Evolutionary conservation across 2,329 filamentous ascomycete genomes (phyloP), one percentile per base, ranked within the genome.

Genomic region (Phialophora macrospora): DNA sequence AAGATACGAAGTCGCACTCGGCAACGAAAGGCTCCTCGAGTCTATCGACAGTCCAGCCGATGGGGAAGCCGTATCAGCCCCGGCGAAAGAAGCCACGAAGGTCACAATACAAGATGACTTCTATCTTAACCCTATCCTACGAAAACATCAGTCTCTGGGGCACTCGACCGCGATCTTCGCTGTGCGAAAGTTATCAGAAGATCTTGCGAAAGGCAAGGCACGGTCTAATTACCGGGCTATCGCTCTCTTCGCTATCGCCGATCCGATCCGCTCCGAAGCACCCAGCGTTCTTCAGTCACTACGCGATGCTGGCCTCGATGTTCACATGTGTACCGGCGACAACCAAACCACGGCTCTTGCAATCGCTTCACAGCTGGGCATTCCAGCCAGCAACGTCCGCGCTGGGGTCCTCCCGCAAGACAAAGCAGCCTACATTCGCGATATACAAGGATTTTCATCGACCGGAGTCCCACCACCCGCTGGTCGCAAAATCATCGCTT

Each of bases 291-390:
- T 96, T 64, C 77, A 79, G 6, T 82, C 87, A 1, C 85, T 97
- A 0, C 84, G 86, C 51, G 77, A 83, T 4, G 85, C 85, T 17
- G 62, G 62, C 22, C 88, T 90, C 55, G 85, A 88, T 34, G 90
- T 96, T 3, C 97, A 90, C 87, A 96, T 97, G 92, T 88, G 97
- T 44, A 96, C 92, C 0, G 93, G 93, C 32, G 93, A 97, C 80
- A 97, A 97, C 74, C 80, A 82, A n/a, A 88, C 82, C n/a, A 97
- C 93, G 0, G 93, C 93, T 1, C 82, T 84, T 22, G 92, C 92
- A 0, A 91, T 97, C 2, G 93, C 90, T 0, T 79, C 83, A 1
- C 86, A 87, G 73, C 83, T 97, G 20, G 91, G 91, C 24, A 97
- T 97, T 69, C 84, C 87, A 0, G 73, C 82, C 0, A 79, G 82